Percentiles rank a stretch among this genome's conserved stretches.
phyloP scores from a whole-genome alignment of 2,329 filamentous ascomycete genomes.

The Chrysoporthe deuterocubensis region DNA sequence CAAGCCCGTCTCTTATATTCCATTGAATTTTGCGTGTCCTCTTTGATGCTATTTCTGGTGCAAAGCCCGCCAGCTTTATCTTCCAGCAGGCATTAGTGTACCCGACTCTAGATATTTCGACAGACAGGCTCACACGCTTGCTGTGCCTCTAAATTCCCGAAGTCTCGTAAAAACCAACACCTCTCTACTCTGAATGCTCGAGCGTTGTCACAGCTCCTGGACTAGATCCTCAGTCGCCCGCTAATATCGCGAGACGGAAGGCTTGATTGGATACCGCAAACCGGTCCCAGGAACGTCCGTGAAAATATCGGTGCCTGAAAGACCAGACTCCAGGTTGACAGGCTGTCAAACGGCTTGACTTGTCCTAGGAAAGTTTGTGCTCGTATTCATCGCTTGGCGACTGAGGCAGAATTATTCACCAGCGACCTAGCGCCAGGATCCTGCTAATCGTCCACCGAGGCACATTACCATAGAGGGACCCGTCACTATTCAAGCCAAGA shows the following conservation, averaged over 20 bases:
- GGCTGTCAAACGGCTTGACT: neutral
- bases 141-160: neutral
- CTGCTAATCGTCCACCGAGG: neutral
- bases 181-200: constrained; percentile 1
- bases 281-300: neutral
- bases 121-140: neutral
- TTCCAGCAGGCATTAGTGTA: neutral
- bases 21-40: too few species aligned
- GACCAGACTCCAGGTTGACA: neutral
- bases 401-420: neutral
- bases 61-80: neutral
- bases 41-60: neutral
- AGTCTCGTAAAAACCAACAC: neutral
- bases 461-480: too few species aligned
- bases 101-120: neutral
- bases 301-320: neutral
- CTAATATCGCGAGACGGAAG: neutral
- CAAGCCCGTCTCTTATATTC: neutral
- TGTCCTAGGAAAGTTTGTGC: constrained; percentile 4
- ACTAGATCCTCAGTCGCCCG: constrained; percentile 1
- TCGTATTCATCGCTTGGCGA: constrained; percentile 8
- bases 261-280: constrained; percentile 3
- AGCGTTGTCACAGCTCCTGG: neutral
- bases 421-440: neutral
- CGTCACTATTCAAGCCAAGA: too few species aligned